Percentiles rank a stretch among this genome's conserved stretches.
Evolutionary conservation across 768 basidiomycete genomes (phyloP).

Genomic region (Xanthoconium stramineum): DNA sequence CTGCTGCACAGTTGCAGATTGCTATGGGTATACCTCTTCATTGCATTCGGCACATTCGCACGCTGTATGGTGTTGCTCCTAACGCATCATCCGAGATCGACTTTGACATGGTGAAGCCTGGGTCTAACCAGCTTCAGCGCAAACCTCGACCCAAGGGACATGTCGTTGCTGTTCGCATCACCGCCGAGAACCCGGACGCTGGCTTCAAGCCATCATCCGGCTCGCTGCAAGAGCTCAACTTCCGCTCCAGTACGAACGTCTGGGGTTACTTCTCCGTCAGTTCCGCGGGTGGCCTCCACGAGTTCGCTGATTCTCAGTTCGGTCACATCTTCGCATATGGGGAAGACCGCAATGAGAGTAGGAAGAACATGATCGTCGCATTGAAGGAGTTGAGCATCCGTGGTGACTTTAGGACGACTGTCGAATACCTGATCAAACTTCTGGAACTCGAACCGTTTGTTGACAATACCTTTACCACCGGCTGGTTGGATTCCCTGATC

Average conservation of each 20-base stretch:
- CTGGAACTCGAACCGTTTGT: slow-evolving; percentile 95
- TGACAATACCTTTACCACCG: slow-evolving; percentile 96
- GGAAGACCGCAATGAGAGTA: slow-evolving; percentile 88
- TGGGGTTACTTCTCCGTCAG: slow-evolving; percentile 99
- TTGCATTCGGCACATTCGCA: slow-evolving; percentile 92
- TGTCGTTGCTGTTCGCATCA: slow-evolving; percentile 98
- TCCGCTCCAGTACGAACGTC: slow-evolving; percentile 98
- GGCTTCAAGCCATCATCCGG: slow-evolving; percentile 99
- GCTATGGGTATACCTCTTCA: slow-evolving; percentile 98
- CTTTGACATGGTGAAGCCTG: slow-evolving; percentile 92
- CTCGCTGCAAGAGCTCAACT: slow-evolving; percentile 96
- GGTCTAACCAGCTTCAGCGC: slow-evolving; percentile 83
- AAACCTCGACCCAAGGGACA: slow-evolving; percentile 97
- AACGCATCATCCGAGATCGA: slow-evolving; percentile 90
- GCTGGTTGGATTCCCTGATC: slow-evolving; percentile 97
- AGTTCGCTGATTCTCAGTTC: slow-evolving; percentile 99
- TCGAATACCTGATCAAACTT: slow-evolving; percentile 98
- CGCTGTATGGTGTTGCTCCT: slow-evolving; percentile 91
- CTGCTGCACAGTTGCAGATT: slow-evolving; percentile 94
- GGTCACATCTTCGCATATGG: slow-evolving; percentile 99
- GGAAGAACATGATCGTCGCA: slow-evolving; percentile 99
- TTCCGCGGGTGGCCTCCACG: slow-evolving; percentile 93
- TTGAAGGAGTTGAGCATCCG: slow-evolving; percentile 98
- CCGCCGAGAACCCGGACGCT: slow-evolving; percentile 98
- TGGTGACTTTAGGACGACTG: slow-evolving; percentile 97